Evolutionary conservation across 192 early-diverging fungal genomes (phyloP), one percentile per base, ranked within the genome.

Genomic region (Coemansia sp.): DNA sequence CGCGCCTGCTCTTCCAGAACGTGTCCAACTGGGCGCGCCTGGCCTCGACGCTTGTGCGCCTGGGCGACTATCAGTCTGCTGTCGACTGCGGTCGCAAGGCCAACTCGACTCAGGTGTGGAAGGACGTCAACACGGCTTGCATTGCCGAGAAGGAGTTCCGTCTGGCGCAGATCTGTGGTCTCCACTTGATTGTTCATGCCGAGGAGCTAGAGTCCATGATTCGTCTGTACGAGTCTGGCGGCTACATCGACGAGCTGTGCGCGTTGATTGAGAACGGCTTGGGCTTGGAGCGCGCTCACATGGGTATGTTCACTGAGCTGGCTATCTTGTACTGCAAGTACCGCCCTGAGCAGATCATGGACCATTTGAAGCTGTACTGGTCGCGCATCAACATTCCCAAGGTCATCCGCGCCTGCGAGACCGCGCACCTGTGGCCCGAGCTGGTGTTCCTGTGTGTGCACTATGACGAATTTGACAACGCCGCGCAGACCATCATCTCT

Each of bases 241-340:
- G 97, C 36, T 86, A 92, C 79, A 91, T 97, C 68, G 91, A 94
- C 45, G 95, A 98, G 86, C 80, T 97, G 39, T 93, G 97, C 65
- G 70, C 84, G 23, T 75, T 99, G 56, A 82, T 99, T 34, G 96
- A 99, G 86, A 89, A 92, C 42, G 95, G 96, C 61, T 76, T 98
- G 16, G 95, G 95, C 14, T 77, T 99, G 62, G 97, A 99, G 83
- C 89, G 97, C 59, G 97, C 97, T 9, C 97, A 99, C 71, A 99
- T 99, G 97, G 97, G 97, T 58, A 99, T 99, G 97, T 99, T 99
- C 72, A 99, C 97, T 0, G 97, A 99, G 84, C 84, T 99, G 42
- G 95, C 95, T 6, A 93, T 99, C 59, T 82, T 97, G 67, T 99
- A 99, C 84, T 91, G 93, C 73, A 97, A 95, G 76, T 96, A 99